Base-by-base conservation (phyloP, 257 asterid genomes). In the Nicotiana attenuata region DNA sequence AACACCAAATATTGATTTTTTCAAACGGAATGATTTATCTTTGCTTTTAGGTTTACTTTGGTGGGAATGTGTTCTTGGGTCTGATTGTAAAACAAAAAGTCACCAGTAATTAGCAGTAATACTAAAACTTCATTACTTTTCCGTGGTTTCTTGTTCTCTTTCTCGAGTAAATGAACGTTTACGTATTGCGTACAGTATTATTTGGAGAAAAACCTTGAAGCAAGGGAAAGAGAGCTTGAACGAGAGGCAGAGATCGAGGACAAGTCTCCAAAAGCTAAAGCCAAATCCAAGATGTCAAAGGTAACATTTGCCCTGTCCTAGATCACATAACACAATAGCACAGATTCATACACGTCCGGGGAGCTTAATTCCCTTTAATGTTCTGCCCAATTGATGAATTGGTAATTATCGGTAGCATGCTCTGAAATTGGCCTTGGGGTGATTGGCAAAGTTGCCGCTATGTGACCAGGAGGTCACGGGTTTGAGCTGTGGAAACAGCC, bases 231-330 rank as follows among this genome's bases (percentile, higher is more conserved):
- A 87, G 98, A 89, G 85, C 94, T 94, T n/a, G 99, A 96, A 85
- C 90, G 99, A n/a, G 98, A 96, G 89, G 99, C 97, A 22, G 99
- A 96, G 92, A 86, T 96, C 3, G 98, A 96, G 73, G 98, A 92
- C 55, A 93, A 92, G 88, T 87, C 98, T 80, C 97, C 99, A 2
- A 96, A 96, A 87, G 92, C 92, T 9, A 96, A 94, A 92, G 97
- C 99, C 33, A 96, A 96, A 86, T 93, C 99, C 84, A 96, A 96
- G 92, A 94, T 94, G 99, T 91, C 99, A 57, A 96, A 96, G 98
- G 99, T 94, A 87, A 71, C 56, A 65, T n/a, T 53, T 28, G 50
- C 14, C 2, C 13, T 66, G 65, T 29, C 4, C 47, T 53, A 41
- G 3, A 73, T 73, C 60, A 47, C 5, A 22, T 38, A 73, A 71